Percentiles rank a stretch among this genome's conserved stretches.
These are phyloP conservation scores for Mortierella hygrophila DNA, from an alignment of 192 early-diverging fungal species.

Conservation along the genomic window DNA sequence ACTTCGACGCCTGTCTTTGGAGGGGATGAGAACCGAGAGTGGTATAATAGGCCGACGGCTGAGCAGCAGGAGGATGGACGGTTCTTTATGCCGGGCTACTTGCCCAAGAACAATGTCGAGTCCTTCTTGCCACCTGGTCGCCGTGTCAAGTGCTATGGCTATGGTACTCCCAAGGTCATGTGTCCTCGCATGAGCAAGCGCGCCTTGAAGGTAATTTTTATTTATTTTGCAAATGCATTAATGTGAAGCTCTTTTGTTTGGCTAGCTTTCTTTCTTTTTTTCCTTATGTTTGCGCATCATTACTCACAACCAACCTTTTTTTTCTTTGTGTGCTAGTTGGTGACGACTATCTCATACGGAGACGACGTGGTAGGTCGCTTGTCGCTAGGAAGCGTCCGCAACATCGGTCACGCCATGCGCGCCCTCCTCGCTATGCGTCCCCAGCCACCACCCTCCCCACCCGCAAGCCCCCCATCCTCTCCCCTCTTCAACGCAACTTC, in stretches of 20 bases:
- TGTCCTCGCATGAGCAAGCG: slow-evolving; percentile 58
- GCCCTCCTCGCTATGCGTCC: slow-evolving; percentile 46
- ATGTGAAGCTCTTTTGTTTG: neutral
- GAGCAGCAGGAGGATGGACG: slow-evolving; percentile 9
- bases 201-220: slow-evolving; percentile 36
- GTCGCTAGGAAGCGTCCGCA: slow-evolving; percentile 54
- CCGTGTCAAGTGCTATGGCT: slow-evolving; percentile 60
- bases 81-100: slow-evolving; percentile 39
- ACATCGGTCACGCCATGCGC: slow-evolving; percentile 48
- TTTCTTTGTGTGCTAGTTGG: slow-evolving; percentile 11
- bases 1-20: neutral
- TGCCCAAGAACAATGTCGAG: slow-evolving; percentile 18
- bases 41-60: neutral
- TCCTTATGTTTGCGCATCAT: neutral
- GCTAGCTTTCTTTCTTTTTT: too few relatives aligned
- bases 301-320: neutral
- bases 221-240: neutral
- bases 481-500: neutral
- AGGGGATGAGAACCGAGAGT: neutral
- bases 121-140: slow-evolving; percentile 59
- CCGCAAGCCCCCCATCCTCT: slow-evolving; percentile 11
- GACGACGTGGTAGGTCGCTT: slow-evolving; percentile 55
- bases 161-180: slow-evolving; percentile 61
- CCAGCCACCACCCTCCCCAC: slow-evolving; percentile 30
- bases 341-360: slow-evolving; percentile 56